Base-by-base conservation (phyloP, 257 asterid species). In the Cynanchum wilfordii region DNA sequence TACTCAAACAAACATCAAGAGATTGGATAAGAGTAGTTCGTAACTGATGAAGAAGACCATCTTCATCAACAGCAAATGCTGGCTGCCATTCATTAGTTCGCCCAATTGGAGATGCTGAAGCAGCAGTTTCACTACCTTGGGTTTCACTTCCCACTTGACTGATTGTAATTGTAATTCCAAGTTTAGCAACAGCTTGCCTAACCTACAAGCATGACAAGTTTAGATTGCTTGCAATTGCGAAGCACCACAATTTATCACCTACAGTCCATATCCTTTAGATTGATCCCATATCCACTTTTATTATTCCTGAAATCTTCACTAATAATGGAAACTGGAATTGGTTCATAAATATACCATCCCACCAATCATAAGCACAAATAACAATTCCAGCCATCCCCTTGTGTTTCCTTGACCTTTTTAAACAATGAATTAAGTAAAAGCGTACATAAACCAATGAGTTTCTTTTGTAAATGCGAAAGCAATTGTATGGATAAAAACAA, bases 61-160 rank as follows among this genome's bases (percentile, higher is more conserved):
- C 97, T 84, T 94, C 97, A 27, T 94, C 99, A 74, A 88, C 85
- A 64, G 96, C 78, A 79, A 84, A 87, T 80, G 97, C 82, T 30
- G 96, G 96, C 80, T 88, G 87, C 98, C 99, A 94, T 57, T 88
- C 96, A 72, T 74, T 81, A 70, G 81, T 81, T 73, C 84, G 79
- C 83, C 84, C 95, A 51, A 82, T 80, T 16, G 96, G 84, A 79
- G 96, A 88, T 45, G 73, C 80, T 72, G 78, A 71, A 68, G 91
- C 77, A 68, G 76, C 69, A 74, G 84, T 58, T 70, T 87, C 87
- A 16, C 79, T 70, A 77, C 78, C 84, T 71, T 88, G 84, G 20
- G 83, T 69, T 75, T 87, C 95, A 83, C 87, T 87, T 83, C 99
- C 99, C 66, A 94, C 85, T 84, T 87, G 91, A 81, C 87, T 89